These are phyloP conservation scores for Dioscorea cayenensis DNA, from an alignment of 116 monocot genomes.

Conservation along the genomic window DNA sequence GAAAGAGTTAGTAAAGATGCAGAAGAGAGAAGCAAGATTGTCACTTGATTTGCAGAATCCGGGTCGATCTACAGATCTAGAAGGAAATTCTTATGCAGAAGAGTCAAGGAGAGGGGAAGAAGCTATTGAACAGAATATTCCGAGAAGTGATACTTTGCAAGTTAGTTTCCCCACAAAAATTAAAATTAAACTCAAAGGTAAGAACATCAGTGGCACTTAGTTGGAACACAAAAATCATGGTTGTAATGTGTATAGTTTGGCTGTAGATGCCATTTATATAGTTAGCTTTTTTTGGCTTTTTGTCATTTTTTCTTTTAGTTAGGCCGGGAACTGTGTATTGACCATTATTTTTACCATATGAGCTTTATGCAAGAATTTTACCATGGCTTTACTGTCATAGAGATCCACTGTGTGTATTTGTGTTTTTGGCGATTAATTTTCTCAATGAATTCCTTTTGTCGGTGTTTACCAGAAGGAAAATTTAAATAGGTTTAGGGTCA, in stretches of 20 bases:
- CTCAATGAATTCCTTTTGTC: too few species aligned
- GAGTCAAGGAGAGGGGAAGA: slow-evolving; percentile 6
- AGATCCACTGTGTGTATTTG: too few species aligned
- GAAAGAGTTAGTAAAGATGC: slow-evolving; percentile 50
- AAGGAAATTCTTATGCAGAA: not conserved
- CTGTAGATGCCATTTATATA: too few species aligned
- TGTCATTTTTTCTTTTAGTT: too few species aligned
- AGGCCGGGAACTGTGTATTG: too few species aligned
- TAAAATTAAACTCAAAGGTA: slow-evolving; percentile 48
- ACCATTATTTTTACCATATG: too few species aligned
- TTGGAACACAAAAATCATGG: not conserved
- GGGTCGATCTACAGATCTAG: slow-evolving; percentile 2
- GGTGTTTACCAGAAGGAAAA: too few species aligned
- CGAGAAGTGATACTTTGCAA: slow-evolving; percentile 10
- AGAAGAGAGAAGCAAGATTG: slow-evolving; percentile 4
- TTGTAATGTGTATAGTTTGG: not conserved
- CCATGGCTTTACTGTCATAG: too few species aligned
- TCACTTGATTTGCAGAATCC: slow-evolving; percentile 2
- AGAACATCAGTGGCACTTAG: slow-evolving; percentile 4
- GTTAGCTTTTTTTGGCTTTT: too few species aligned
- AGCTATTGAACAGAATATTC: slow-evolving; percentile 3
- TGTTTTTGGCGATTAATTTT: too few species aligned
- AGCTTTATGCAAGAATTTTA: too few species aligned
- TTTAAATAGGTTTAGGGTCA: too few species aligned
- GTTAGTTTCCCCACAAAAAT: slow-evolving; percentile 23